Conservation (phyloP, 768 basidiomycete species). For the Fomitopsis pulvina region DNA sequence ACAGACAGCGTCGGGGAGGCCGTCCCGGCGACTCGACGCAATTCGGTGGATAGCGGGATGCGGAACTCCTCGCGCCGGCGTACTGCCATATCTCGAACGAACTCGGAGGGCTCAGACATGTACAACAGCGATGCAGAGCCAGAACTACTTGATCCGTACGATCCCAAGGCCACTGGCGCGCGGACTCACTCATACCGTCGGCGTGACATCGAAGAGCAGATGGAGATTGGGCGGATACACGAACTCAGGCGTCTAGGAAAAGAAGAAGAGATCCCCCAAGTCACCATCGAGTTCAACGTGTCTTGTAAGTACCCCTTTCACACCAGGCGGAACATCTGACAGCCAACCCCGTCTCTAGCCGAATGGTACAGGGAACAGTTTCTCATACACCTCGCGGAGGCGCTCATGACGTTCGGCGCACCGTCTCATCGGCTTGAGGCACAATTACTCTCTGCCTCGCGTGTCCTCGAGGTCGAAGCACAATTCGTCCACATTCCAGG, state of each 20-base stretch:
- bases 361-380: slow-evolving; percentile 81
- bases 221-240: too few species aligned
- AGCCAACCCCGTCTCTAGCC: slow-evolving; percentile 35
- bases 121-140: slow-evolving; percentile 30
- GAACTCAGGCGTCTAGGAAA: too few species aligned
- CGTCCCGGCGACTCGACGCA: neutral
- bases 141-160: slow-evolving; percentile 62
- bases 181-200: slow-evolving; percentile 17
- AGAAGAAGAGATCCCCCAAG: slow-evolving; percentile 55
- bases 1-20: neutral
- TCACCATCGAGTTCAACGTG: slow-evolving; percentile 70
- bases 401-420: slow-evolving; percentile 88
- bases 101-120: neutral
- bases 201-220: slow-evolving; percentile 5
- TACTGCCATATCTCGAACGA: neutral
- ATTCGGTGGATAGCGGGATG: neutral
- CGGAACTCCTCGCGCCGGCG: neutral
- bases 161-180: slow-evolving; percentile 61
- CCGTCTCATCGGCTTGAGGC: slow-evolving; percentile 93
- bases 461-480: slow-evolving; percentile 85
- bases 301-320: slow-evolving; percentile 41
- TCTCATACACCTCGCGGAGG: slow-evolving; percentile 76
- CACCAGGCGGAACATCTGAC: slow-evolving; percentile 1
- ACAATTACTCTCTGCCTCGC: slow-evolving; percentile 82
- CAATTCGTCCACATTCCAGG: slow-evolving; percentile 85